A percentile compares a stretch with the other conserved stretches of the same genome.
Evolutionary conservation across 306 rosid genomes (phyloP).

Genomic region (Citrullus amarus): DNA sequence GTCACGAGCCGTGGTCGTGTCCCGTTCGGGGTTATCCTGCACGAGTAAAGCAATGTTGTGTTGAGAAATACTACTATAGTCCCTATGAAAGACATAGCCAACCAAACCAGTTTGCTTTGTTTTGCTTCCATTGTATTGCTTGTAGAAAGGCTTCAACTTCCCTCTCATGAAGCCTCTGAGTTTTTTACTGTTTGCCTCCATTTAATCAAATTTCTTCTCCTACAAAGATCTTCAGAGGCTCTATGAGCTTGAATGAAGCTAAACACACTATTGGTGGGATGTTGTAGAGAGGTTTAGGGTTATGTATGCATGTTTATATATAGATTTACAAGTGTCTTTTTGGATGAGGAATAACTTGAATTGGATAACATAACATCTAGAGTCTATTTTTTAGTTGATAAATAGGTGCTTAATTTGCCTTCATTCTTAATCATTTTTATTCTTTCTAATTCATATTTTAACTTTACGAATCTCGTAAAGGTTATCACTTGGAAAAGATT

Average conservation of each 20-base stretch:
- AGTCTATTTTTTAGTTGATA: neutral
- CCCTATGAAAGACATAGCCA: slow-evolving; percentile 31
- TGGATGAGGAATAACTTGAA: neutral
- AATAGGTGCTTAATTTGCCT: neutral
- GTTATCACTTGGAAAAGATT: neutral
- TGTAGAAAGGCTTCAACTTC: slow-evolving; percentile 41
- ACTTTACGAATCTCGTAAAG: neutral
- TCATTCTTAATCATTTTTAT: neutral
- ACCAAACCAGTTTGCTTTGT: slow-evolving; percentile 36
- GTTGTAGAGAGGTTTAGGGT: neutral
- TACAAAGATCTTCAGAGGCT: neutral
- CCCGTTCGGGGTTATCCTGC: neutral
- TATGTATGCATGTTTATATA: neutral
- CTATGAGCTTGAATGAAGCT: too few species aligned
- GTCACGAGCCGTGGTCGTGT: neutral
- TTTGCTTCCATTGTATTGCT: slow-evolving; percentile 30
- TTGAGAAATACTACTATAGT: slow-evolving; percentile 12
- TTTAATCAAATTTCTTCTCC: neutral
- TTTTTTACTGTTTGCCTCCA: slow-evolving; percentile 23
- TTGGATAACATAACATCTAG: neutral
- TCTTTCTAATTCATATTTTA: neutral
- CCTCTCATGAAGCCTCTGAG: slow-evolving; percentile 51
- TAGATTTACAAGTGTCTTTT: neutral
- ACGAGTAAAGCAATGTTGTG: slow-evolving; percentile 31
- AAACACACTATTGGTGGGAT: neutral